phyloP scores from a whole-genome alignment of 2,329 filamentous ascomycete species.

The Uncinocarpus reesii region DNA sequence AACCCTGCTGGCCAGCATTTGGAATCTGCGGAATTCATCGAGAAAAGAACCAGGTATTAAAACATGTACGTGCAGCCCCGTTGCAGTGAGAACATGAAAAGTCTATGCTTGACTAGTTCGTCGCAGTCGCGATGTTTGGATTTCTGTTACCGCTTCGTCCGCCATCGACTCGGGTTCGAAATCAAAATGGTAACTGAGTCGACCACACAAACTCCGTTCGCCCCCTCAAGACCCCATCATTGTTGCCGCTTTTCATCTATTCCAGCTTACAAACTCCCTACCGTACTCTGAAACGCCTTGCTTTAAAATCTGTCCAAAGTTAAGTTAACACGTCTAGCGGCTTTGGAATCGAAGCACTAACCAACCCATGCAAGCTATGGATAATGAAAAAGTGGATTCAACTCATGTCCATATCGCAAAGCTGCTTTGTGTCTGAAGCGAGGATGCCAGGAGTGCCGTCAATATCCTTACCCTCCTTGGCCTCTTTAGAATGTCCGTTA shows the following conservation, averaged over 20 bases:
- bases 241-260: not conserved
- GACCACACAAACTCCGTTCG: constrained; percentile 4
- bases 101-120: not conserved
- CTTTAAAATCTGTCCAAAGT: not conserved
- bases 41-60: not conserved
- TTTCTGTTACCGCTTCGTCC: not conserved
- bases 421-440: not conserved
- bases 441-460: not conserved
- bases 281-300: constrained; percentile 5
- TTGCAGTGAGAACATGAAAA: not conserved
- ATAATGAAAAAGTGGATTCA: not conserved
- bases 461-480: not conserved
- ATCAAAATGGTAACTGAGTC: not conserved
- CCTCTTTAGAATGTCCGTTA: not conserved
- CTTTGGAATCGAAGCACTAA: not conserved
- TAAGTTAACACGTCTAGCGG: not conserved
- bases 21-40: not conserved
- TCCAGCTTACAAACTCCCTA: not conserved
- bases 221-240: not conserved
- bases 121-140: not conserved
- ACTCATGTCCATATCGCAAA: not conserved
- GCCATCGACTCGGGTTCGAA: not conserved
- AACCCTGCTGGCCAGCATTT: not conserved
- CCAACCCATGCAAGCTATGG: not conserved
- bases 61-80: not conserved